phyloP scores from a whole-genome alignment of 371 early-diverging fungal species.

The Mortierella sp. region DNA sequence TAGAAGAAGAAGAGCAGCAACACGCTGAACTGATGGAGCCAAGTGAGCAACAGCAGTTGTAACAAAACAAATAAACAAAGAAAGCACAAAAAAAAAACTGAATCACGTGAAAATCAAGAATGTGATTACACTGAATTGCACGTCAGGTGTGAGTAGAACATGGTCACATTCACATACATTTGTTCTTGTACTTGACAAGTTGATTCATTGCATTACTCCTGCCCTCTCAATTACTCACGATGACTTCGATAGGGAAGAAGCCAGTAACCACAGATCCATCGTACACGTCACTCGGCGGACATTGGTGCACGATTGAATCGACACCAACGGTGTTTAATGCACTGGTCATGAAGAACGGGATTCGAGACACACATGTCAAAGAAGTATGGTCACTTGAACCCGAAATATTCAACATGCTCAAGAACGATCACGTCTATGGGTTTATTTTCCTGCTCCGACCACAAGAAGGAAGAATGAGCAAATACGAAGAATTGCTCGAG shows the following conservation, averaged over 20 bases:
- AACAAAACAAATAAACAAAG: neutral
- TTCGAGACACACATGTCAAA: constrained; percentile 56
- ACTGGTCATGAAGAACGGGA: constrained; percentile 28
- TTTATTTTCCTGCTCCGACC: constrained; percentile 55
- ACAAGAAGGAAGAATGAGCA: constrained; percentile 26
- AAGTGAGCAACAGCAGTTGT: neutral
- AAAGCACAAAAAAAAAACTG: neutral
- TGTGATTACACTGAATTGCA: too few relatives aligned
- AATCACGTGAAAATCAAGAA: too few relatives aligned
- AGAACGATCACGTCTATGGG: constrained; percentile 52
- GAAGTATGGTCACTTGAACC: constrained; percentile 47
- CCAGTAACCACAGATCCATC: neutral
- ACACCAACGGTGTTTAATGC: constrained; percentile 22
- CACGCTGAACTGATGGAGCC: neutral
- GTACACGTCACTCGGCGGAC: constrained; percentile 1
- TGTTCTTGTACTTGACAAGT: too few relatives aligned
- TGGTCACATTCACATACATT: too few relatives aligned
- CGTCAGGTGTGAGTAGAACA: too few relatives aligned
- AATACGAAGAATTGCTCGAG: constrained; percentile 30
- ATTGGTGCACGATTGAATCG: constrained; percentile 28
- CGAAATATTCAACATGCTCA: constrained; percentile 30
- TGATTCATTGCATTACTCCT: neutral
- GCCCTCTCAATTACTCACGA: neutral
- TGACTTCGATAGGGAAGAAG: neutral
- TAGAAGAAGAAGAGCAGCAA: neutral